phyloP scores from a whole-genome alignment of 2,329 filamentous ascomycete species.

The Aspergillus uvarum region DNA sequence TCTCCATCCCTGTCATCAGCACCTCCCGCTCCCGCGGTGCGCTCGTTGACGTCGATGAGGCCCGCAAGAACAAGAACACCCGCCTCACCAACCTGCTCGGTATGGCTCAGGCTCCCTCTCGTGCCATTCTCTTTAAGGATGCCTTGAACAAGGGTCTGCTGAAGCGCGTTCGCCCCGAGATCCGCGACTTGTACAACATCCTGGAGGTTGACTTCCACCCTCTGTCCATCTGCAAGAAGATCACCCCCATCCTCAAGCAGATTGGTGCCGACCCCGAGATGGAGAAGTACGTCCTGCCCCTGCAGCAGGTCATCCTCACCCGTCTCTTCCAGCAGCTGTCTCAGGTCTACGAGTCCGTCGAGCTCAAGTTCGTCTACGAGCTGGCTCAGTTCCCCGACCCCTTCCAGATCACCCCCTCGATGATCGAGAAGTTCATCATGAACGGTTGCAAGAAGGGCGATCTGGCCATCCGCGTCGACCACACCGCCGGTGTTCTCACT shows the following conservation, averaged over 20 bases:
- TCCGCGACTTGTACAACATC: slow-evolving; percentile 96
- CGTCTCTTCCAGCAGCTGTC: slow-evolving; percentile 98
- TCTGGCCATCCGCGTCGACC: slow-evolving; percentile 91
- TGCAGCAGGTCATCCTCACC: slow-evolving; percentile 98
- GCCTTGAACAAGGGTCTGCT: slow-evolving; percentile 91
- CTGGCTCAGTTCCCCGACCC: slow-evolving; percentile 95
- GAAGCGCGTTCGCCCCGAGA: slow-evolving; percentile 89
- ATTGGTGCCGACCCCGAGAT: slow-evolving; percentile 93
- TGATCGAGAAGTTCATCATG: slow-evolving; percentile 99
- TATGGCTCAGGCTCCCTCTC: slow-evolving; percentile 86
- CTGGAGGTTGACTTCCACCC: slow-evolving; percentile 99
- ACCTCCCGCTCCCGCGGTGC: slow-evolving; percentile 93
- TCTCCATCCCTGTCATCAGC: slow-evolving; percentile 99
- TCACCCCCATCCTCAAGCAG: slow-evolving; percentile 90
- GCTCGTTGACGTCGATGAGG: slow-evolving; percentile 94
- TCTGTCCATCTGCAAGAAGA: slow-evolving; percentile 97
- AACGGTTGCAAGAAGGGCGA: slow-evolving; percentile 99
- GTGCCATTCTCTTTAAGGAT: slow-evolving; percentile 90
- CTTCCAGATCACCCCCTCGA: slow-evolving; percentile 85
- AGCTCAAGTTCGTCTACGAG: slow-evolving; percentile 87
- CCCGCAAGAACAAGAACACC: slow-evolving; percentile 97
- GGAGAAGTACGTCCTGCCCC: slow-evolving; percentile 91
- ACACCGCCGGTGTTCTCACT: slow-evolving; percentile 89
- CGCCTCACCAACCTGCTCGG: slow-evolving; percentile 93
- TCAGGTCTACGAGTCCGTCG: slow-evolving; percentile 97